These are phyloP conservation scores for Neoscytalidium dimidiatum DNA, from an alignment of 2,329 filamentous ascomycete genomes.

Conservation along the genomic window DNA sequence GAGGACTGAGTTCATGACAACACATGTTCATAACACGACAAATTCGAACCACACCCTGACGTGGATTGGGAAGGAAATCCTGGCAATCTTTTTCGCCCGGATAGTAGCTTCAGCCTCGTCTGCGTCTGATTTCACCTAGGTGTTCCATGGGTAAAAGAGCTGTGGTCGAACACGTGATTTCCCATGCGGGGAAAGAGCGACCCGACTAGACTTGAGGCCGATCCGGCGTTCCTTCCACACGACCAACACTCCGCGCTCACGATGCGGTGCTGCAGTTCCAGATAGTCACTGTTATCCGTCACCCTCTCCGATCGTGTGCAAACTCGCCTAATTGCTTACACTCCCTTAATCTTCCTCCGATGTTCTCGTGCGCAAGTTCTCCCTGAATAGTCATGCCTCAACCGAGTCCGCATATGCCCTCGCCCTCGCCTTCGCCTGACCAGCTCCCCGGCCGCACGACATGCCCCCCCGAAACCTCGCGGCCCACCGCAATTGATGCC, in stretches of 20 bases:
- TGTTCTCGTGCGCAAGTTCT: constrained; percentile 12
- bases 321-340: not conserved
- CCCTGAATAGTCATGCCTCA: constrained; percentile 49
- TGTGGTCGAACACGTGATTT: not conserved
- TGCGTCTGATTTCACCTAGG: not conserved
- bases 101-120: too few species aligned
- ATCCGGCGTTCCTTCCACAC: not conserved
- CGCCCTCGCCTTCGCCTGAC: constrained; percentile 43
- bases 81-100: too few species aligned
- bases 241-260: constrained; percentile 5
- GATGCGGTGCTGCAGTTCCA: constrained; percentile 17
- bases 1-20: too few species aligned
- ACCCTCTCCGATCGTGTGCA: constrained; percentile 5
- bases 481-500: constrained; percentile 22
- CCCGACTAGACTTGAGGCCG: not conserved
- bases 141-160: not conserved
- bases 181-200: not conserved
- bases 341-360: constrained; percentile 20
- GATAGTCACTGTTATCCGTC: constrained; percentile 4
- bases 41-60: too few species aligned
- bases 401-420: constrained; percentile 46
- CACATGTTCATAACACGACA: too few species aligned
- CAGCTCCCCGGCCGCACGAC: constrained; percentile 48
- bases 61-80: too few species aligned
- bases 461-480: constrained; percentile 52